Conservation (phyloP, 768 basidiomycete genomes). For the Pleurotus salmoneostramineus region DNA sequence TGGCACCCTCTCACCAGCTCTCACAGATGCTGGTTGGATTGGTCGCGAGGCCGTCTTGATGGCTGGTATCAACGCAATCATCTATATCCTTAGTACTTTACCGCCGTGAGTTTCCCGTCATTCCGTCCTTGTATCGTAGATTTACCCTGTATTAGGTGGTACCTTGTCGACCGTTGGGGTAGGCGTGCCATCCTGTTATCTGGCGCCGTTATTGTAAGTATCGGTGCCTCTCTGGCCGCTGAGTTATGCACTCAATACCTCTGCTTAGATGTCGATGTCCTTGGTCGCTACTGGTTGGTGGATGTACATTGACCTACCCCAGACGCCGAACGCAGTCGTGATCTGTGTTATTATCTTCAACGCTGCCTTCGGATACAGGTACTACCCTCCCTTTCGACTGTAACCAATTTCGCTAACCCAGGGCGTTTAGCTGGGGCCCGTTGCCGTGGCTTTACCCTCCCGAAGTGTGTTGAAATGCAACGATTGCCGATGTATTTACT, state of each 20-base stretch:
- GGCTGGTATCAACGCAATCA: slow-evolving; percentile 90
- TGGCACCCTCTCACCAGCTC: background rate
- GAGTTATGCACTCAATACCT: slow-evolving; percentile 2
- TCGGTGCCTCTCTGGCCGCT: background rate
- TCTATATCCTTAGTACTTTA: slow-evolving; percentile 76
- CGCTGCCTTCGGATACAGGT: slow-evolving; percentile 89
- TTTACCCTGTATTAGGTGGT: slow-evolving; percentile 59
- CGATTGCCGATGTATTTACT: background rate
- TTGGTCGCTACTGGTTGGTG: slow-evolving; percentile 85
- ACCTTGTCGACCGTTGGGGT: slow-evolving; percentile 90
- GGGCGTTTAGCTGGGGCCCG: slow-evolving; percentile 69
- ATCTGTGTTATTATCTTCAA: slow-evolving; percentile 89
- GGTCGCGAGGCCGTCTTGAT: slow-evolving; percentile 92
- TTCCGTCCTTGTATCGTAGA: slow-evolving; percentile 9
- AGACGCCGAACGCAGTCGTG: slow-evolving; percentile 86
- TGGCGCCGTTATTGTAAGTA: slow-evolving; percentile 73
- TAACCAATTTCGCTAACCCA: background rate
- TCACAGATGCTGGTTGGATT: slow-evolving; percentile 88
- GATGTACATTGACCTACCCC: slow-evolving; percentile 86
- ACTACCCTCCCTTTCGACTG: slow-evolving; percentile 2
- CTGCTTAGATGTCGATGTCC: slow-evolving; percentile 70
- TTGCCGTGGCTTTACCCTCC: slow-evolving; percentile 86
- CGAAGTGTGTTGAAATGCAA: slow-evolving; percentile 46
- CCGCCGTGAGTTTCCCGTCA: slow-evolving; percentile 64
- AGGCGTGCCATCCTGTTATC: slow-evolving; percentile 82